These are phyloP conservation scores for Russula olivacea DNA, from an alignment of 768 basidiomycete genomes.

Conservation along the genomic window DNA sequence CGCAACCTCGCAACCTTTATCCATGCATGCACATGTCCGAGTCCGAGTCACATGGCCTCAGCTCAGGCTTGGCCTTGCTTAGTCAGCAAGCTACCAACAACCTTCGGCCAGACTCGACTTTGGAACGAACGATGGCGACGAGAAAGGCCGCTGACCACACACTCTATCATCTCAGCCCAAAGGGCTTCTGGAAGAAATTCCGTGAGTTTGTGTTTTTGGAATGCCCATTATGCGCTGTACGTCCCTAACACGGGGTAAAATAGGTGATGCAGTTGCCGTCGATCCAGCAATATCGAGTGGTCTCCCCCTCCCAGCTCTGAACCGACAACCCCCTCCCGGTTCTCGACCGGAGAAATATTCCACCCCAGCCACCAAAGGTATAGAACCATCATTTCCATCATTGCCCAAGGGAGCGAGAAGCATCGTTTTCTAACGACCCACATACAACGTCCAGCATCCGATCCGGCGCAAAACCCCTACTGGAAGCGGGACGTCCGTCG, in stretches of 20 bases:
- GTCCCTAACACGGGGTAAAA: background rate
- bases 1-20: too few species aligned
- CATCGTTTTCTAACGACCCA: constrained; percentile 11
- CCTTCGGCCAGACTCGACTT: background rate
- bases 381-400: too few species aligned
- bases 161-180: constrained; percentile 81
- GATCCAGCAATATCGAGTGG: constrained; percentile 91
- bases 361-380: constrained; percentile 85
- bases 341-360: constrained; percentile 82
- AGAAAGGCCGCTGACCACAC: constrained; percentile 84
- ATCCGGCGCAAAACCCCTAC: constrained; percentile 86
- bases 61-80: background rate
- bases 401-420: too few species aligned
- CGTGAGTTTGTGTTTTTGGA: constrained; percentile 42
- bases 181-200: constrained; percentile 97
- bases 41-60: too few species aligned
- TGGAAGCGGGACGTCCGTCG: constrained; percentile 95
- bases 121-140: constrained; percentile 49
- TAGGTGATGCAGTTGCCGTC: constrained; percentile 78
- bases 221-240: too few species aligned
- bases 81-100: constrained; percentile 5
- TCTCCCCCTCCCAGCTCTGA: constrained; percentile 64
- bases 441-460: constrained; percentile 55
- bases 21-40: too few species aligned
- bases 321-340: constrained; percentile 84